Base-by-base conservation (phyloP, 345 rosid species). In the Noccaea bulbosa region DNA sequence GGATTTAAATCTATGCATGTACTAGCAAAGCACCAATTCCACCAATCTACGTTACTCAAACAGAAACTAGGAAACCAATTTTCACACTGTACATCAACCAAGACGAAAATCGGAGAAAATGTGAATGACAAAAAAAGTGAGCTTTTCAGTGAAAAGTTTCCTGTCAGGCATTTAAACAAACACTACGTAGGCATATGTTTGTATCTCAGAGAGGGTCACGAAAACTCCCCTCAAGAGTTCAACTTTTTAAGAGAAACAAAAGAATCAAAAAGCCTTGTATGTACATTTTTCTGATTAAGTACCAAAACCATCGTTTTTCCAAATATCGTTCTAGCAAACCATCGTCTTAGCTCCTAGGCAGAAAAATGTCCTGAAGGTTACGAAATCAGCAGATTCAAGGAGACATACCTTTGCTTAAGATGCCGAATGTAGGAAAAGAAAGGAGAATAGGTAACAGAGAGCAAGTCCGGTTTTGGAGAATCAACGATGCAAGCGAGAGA, bases 101-200 rank as follows among this genome's bases (percentile, higher is more conserved):
- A 55, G 5, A 54, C 5, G 16, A 57, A 37, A 16, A 49, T 11
- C 2, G 7, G 48, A 40, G 27, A 10, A 24, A 61, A 33, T 40
- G 14, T 41, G 10, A 62, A 35, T 12, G 16, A 3, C 2, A 45
- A 52, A 15, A 11, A 15, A 11, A 27, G 15, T 15, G 41, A 64
- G 41, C 34, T 52, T 62, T 52, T 27, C 6, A 70, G 4, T 40
- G 4, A 8, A 57, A 34, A 12, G 3, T 35, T 27, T 50, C 40
- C 53, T 8, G 0, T 41, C 53, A 61, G 69, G 62, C 69, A 62
- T 62, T 51, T 71, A 20, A 62, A 52, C 62, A 44, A 71, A 71
- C 69, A 71, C 0, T 12, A 0, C 1, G 47, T 24, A 62, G 30
- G 62, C 75, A 71, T 20, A 20, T 62, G 47, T 3, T 33, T 32